Percentiles rank a stretch among this genome's conserved stretches.
Evolutionary conservation across 2,329 filamentous ascomycete species (phyloP).

Genomic region (Diaporthe ampelina): DNA sequence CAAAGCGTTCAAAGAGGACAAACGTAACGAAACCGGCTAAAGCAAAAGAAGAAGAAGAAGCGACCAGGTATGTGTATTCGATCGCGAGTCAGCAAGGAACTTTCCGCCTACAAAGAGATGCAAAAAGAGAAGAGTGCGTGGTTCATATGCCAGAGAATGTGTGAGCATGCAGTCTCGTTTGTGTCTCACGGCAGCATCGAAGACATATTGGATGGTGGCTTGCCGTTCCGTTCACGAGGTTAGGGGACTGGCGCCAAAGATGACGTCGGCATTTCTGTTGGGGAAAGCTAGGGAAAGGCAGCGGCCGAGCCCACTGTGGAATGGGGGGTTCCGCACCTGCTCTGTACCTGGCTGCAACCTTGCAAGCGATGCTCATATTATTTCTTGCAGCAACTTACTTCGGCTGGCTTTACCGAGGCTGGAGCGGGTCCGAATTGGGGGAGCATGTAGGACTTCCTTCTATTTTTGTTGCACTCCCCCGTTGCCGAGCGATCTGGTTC

Average conservation of each 20-base stretch:
- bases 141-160: slow-evolving; percentile 15
- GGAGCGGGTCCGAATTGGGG: slow-evolving; percentile 4
- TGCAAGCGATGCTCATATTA: not conserved
- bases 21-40: not conserved
- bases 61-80: slow-evolving; percentile 6
- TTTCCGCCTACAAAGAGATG: not conserved
- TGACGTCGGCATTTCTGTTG: slow-evolving; percentile 27
- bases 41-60: not conserved
- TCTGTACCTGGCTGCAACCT: not conserved
- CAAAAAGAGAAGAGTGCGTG: not conserved
- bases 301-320: slow-evolving; percentile 2
- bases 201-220: not conserved
- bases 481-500: slow-evolving; percentile 3
- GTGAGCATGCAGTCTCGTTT: not conserved
- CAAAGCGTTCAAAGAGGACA: slow-evolving; percentile 13
- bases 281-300: slow-evolving; percentile 4
- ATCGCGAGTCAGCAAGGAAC: not conserved
- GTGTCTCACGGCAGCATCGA: not conserved
- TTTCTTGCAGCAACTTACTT: slow-evolving; percentile 20
- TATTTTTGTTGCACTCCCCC: not conserved
- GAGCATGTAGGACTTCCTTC: not conserved
- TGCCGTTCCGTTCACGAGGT: not conserved
- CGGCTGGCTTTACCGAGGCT: slow-evolving; percentile 30
- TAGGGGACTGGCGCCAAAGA: not conserved
- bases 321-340: slow-evolving; percentile 8